Conservation (phyloP, 768 basidiomycete genomes). For the Clathrus columnatus region DNA sequence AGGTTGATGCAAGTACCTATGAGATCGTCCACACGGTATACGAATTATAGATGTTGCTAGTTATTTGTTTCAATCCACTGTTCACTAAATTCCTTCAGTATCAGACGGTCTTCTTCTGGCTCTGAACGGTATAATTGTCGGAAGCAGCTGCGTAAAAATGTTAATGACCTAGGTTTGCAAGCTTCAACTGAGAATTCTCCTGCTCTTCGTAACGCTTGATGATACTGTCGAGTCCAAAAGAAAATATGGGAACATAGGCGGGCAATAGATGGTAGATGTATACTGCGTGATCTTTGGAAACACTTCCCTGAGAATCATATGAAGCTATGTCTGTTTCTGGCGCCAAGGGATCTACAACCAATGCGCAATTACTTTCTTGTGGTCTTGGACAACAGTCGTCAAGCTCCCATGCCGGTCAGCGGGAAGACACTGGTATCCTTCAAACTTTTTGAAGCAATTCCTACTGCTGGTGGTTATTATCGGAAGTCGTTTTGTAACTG, state of each 20-base stretch:
- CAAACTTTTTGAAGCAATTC: conserved; percentile 92
- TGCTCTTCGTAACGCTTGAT: conserved; percentile 47
- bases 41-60: conserved; percentile 86
- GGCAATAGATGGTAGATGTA: conserved; percentile 77
- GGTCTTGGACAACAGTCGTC: conserved; percentile 95
- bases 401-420: conserved; percentile 98
- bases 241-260: conserved; percentile 81
- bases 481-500: conserved; percentile 96
- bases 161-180: conserved; percentile 67
- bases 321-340: conserved; percentile 97
- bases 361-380: conserved; percentile 97
- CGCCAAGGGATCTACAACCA: conserved; percentile 96
- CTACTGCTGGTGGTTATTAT: conserved; percentile 98
- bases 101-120: conserved; percentile 93
- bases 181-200: conserved; percentile 90
- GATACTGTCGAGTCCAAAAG: conserved; percentile 87
- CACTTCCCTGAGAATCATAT: conserved; percentile 98
- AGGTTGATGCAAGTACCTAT: conserved; percentile 92
- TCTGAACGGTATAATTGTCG: conserved; percentile 63
- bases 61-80: conserved; percentile 80
- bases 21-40: conserved; percentile 98
- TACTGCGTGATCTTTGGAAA: conserved; percentile 81
- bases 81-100: conserved; percentile 97
- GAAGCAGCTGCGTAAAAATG: conserved; percentile 55
- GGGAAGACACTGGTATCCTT: conserved; percentile 98